A percentile compares a stretch with the other conserved stretches of the same genome.
Evolutionary conservation across 345 rosid genomes (phyloP).

Genomic region (Eucalyptus pauciflora): DNA sequence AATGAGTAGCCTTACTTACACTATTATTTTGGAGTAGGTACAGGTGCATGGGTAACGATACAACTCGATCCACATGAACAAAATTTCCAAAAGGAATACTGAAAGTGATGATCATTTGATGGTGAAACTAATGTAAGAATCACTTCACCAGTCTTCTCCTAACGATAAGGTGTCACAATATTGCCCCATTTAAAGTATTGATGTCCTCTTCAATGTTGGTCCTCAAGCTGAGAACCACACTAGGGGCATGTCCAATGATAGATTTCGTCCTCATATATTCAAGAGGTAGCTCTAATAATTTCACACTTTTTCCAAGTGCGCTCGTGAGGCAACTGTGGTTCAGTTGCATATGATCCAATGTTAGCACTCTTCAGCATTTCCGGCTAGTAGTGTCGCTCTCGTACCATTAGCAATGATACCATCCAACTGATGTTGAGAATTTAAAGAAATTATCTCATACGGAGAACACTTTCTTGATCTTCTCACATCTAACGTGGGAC

Average conservation of each 20-base stretch:
- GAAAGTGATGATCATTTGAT: background rate
- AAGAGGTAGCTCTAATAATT: background rate
- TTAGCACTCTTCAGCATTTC: background rate
- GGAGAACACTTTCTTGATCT: background rate
- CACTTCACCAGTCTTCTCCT: background rate
- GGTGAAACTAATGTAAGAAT: background rate
- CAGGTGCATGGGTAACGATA: background rate
- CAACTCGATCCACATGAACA: background rate
- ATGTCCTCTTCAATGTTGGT: background rate
- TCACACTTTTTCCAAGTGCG: background rate
- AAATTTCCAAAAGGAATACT: background rate
- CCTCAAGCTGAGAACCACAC: background rate
- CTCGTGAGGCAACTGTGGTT: background rate
- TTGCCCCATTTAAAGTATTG: background rate
- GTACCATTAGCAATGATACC: background rate
- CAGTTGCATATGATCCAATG: background rate
- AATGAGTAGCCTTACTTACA: background rate
- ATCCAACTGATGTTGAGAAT: rapidly evolving
- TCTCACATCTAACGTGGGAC: rapidly evolving
- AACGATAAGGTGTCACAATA: background rate
- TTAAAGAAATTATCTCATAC: rapidly evolving
- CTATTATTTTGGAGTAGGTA: background rate
- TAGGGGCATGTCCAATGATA: background rate
- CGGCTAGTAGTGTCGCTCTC: background rate
- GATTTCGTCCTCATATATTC: background rate